These are phyloP conservation scores for Leptographium wingfieldii DNA, from an alignment of 2,329 filamentous ascomycete species.

Conservation along the genomic window DNA sequence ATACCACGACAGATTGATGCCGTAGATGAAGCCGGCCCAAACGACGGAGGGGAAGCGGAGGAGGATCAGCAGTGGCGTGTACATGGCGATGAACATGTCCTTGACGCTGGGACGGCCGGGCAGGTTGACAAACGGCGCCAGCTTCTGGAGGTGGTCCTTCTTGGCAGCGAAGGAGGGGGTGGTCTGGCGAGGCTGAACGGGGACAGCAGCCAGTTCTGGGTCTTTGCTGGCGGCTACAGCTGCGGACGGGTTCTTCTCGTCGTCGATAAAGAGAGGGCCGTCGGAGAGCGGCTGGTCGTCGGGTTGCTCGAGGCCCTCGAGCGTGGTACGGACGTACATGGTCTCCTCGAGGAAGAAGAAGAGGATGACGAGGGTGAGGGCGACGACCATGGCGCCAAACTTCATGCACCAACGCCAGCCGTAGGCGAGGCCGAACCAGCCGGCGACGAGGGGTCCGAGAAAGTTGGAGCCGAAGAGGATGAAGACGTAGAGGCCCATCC, in stretches of 20 bases:
- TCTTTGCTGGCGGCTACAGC: neutral
- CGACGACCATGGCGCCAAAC: conserved; percentile 41
- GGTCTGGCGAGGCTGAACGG: neutral
- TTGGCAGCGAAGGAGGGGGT: neutral
- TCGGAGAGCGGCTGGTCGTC: neutral
- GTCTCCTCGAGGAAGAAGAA: conserved; percentile 51
- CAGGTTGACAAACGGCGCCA: neutral
- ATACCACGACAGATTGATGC: conserved; percentile 17
- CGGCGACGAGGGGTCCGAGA: conserved; percentile 33
- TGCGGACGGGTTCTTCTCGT: neutral
- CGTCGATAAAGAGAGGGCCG: neutral
- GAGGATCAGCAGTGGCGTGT: conserved; percentile 3
- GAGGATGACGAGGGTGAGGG: conserved; percentile 32
- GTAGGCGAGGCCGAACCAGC: conserved; percentile 33
- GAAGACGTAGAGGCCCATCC: conserved; percentile 30
- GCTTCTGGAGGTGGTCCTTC: neutral
- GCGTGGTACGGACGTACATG: conserved; percentile 32
- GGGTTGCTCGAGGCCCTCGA: conserved; percentile 17
- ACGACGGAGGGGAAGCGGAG: conserved; percentile 7
- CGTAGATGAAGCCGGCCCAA: conserved; percentile 16
- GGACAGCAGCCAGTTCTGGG: neutral
- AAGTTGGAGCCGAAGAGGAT: conserved; percentile 31
- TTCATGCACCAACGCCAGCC: conserved; percentile 39
- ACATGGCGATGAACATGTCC: conserved; percentile 13
- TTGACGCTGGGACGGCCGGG: conserved; percentile 12